These are phyloP conservation scores for Colletotrichum endophyticum DNA, from an alignment of 2,329 filamentous ascomycete species.

Conservation along the genomic window DNA sequence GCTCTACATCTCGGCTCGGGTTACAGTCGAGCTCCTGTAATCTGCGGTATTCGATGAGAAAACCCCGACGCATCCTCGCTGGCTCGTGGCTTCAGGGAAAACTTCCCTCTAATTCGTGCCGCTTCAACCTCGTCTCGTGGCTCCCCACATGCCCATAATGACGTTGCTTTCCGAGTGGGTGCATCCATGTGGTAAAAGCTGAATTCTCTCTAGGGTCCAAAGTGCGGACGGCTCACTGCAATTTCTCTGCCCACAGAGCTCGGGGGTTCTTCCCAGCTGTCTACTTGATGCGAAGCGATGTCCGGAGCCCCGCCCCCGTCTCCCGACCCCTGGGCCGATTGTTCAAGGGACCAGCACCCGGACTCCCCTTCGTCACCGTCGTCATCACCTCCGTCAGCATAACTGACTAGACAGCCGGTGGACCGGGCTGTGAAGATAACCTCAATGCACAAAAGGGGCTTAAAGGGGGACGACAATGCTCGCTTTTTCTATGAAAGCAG, in stretches of 20 bases:
- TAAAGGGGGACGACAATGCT: not conserved
- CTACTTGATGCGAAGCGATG: conserved; percentile 11
- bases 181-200: not conserved
- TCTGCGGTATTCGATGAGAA: not conserved
- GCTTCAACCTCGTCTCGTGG: not conserved
- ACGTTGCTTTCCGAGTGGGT: not conserved
- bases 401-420: not conserved
- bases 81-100: not conserved
- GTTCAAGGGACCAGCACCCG: not conserved
- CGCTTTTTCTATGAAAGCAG: not conserved
- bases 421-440: not conserved
- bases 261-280: not conserved
- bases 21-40: not conserved
- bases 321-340: conserved; percentile 1
- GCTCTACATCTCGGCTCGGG: not conserved
- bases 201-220: not conserved
- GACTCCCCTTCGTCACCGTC: not conserved
- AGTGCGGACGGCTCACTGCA: not conserved
- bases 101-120: not conserved
- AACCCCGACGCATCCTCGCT: not conserved
- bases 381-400: not conserved
- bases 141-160: not conserved
- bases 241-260: not conserved
- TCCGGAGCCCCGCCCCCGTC: conserved; percentile 3
- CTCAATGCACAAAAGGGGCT: not conserved